phyloP scores from a whole-genome alignment of 192 early-diverging fungal species.

The Radiomyces spectabilis region DNA sequence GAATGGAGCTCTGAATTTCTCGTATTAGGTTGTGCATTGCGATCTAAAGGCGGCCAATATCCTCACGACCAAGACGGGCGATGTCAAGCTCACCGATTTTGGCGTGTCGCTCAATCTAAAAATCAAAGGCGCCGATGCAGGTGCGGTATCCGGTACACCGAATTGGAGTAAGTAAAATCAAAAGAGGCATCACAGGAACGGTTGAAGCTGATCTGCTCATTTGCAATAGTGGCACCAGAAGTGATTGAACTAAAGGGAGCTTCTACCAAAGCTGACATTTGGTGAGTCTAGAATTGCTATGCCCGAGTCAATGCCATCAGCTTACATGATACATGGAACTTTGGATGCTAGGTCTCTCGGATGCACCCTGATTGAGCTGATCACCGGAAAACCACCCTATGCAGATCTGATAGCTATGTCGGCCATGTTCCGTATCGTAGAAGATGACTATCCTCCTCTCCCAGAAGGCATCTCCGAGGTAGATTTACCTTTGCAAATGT shows the following conservation, averaged over 20 bases:
- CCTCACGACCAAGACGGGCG: constrained; percentile 90
- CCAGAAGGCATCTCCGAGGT: constrained; percentile 69
- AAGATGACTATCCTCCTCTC: constrained; percentile 81
- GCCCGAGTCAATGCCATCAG: too few species aligned
- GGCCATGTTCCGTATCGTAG: constrained; percentile 91
- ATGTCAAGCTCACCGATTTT: constrained; percentile 95
- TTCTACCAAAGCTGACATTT: constrained; percentile 86
- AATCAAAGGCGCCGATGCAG: constrained; percentile 56
- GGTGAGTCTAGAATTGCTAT: too few species aligned
- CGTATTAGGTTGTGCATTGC: constrained; percentile 70
- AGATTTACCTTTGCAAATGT: too few species aligned
- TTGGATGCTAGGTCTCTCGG: constrained; percentile 61
- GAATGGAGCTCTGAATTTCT: too few species aligned
- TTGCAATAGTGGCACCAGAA: constrained; percentile 64
- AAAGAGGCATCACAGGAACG: neutral
- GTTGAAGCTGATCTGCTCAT: neutral
- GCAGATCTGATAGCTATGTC: constrained; percentile 79
- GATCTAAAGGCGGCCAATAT: constrained; percentile 97
- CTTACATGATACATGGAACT: too few species aligned
- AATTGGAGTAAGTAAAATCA: constrained; percentile 58
- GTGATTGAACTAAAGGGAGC: constrained; percentile 90
- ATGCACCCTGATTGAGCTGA: constrained; percentile 88
- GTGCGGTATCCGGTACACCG: constrained; percentile 71
- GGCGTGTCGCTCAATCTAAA: constrained; percentile 89
- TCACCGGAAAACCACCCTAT: constrained; percentile 92